These are phyloP conservation scores for Mycena sp. DNA, from an alignment of 1,284 basidiomycete species.

Conservation along the genomic window DNA sequence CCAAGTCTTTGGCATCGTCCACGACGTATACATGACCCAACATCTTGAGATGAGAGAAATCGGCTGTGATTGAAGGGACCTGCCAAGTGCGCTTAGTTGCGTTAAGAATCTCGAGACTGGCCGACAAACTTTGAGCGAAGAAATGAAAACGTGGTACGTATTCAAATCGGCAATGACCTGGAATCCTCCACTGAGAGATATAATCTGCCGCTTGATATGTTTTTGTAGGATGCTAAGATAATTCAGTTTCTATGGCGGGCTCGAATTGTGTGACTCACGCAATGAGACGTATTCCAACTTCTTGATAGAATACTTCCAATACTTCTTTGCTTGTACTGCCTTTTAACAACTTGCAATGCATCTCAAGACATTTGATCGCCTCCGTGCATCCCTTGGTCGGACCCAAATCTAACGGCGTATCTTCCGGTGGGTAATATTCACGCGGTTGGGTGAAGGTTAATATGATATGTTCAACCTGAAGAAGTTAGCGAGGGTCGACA, in stretches of 20 bases:
- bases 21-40: slow-evolving; percentile 95
- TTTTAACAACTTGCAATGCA: slow-evolving; percentile 90
- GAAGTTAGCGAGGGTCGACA: slow-evolving; percentile 4
- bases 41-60: slow-evolving; percentile 96
- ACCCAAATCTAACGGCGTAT: slow-evolving; percentile 77
- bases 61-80: slow-evolving; percentile 76
- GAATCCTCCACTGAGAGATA: slow-evolving; percentile 93
- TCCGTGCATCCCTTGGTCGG: slow-evolving; percentile 89
- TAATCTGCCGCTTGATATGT: slow-evolving; percentile 96
- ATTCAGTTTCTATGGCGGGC: background rate
- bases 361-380: slow-evolving; percentile 86
- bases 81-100: slow-evolving; percentile 32
- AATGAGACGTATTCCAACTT: slow-evolving; percentile 93
- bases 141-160: slow-evolving; percentile 89
- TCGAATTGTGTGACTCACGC: slow-evolving; percentile 74
- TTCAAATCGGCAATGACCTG: slow-evolving; percentile 97
- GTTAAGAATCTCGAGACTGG: background rate
- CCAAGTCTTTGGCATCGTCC: slow-evolving; percentile 92
- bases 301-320: slow-evolving; percentile 96
- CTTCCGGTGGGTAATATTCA: slow-evolving; percentile 91
- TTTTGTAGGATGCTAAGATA: slow-evolving; percentile 86
- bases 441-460: slow-evolving; percentile 83
- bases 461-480: slow-evolving; percentile 93
- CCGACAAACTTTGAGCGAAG: slow-evolving; percentile 73
- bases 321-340: slow-evolving; percentile 97